phyloP scores from a whole-genome alignment of 208 protist genomes.

The Kentomonas sorsogonicus region DNA sequence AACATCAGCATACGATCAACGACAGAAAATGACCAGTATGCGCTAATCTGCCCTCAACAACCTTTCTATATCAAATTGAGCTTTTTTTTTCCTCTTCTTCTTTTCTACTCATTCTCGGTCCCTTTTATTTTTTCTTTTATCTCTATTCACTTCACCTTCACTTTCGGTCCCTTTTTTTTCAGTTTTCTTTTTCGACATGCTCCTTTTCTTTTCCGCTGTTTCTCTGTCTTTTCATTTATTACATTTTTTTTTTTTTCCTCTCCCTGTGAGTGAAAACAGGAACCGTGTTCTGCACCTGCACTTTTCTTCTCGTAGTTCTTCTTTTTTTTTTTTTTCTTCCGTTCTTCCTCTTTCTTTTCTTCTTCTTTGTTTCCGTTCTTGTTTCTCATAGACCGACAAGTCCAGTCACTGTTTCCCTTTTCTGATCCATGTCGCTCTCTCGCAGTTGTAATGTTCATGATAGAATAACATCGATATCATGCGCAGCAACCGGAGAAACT shows the following conservation, averaged over 20 bases:
- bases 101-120: neutral
- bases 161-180: neutral
- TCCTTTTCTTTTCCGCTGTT: neutral
- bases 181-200: conserved; percentile 1
- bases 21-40: too few species aligned
- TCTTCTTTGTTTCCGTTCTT: conserved; percentile 3
- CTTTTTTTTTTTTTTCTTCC: conserved; percentile 4
- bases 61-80: too few species aligned
- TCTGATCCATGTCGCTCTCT: too few species aligned
- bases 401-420: too few species aligned
- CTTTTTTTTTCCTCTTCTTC: conserved; percentile 12
- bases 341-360: neutral
- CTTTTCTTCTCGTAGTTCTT: conserved; percentile 1
- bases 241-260: too few species aligned
- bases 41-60: too few species aligned
- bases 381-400: neutral
- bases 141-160: neutral
- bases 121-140: conserved; percentile 3
- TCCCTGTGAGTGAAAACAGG: too few species aligned
- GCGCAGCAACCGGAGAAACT: too few species aligned
- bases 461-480: too few species aligned
- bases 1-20: too few species aligned
- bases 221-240: neutral
- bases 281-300: too few species aligned
- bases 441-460: too few species aligned